Evolutionary conservation across 805 yeast species (phyloP), one percentile per base, ranked within the genome.

Genomic region (Nakazawaea ishiwadae): DNA sequence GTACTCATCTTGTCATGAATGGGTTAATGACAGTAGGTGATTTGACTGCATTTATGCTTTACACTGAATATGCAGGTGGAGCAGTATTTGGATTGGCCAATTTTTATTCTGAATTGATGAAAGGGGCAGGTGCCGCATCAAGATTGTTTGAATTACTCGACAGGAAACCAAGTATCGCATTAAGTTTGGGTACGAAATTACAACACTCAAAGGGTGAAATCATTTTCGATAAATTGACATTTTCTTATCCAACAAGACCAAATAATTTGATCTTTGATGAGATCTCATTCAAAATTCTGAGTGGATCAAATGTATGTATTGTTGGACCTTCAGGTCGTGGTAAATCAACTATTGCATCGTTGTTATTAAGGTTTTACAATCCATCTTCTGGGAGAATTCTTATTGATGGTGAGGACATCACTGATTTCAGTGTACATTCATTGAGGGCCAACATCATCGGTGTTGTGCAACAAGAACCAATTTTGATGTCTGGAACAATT

Each of bases 311-410:
- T 51, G 84, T 90, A 12, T 90, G 96, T 56, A 79, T 91, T 49
- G 97, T 90, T 15, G 98, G 98, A 1, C 96, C 96, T 7, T 84
- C 95, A 11, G 98, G 98, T 2, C 80, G 95, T 41, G 98, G 98
- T 15, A 91, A 91, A 61, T 87, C 96, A 1, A 91, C 97, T 0
- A 79, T 91, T 10, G 77, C 93, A 9, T 84, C 93, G 21, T 63
- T 91, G 46, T 63, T 91, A 37, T 62, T 91, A 46, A 66, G 98
- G 44, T 86, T 86, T 58, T 91, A 91, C 60, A 95, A 87, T 54
- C 95, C 95, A 1, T 54, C 58, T 4, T 48, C 60, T 0, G 98
- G 98, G 14, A 53, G 58, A n/a, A 78, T 91, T 35, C 55, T 65
- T 18, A 71, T 91, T 29, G 91, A 89, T 48, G 79, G 77, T 11